phyloP scores from a whole-genome alignment of 257 asterid species.

The Ehretia macrophylla region DNA sequence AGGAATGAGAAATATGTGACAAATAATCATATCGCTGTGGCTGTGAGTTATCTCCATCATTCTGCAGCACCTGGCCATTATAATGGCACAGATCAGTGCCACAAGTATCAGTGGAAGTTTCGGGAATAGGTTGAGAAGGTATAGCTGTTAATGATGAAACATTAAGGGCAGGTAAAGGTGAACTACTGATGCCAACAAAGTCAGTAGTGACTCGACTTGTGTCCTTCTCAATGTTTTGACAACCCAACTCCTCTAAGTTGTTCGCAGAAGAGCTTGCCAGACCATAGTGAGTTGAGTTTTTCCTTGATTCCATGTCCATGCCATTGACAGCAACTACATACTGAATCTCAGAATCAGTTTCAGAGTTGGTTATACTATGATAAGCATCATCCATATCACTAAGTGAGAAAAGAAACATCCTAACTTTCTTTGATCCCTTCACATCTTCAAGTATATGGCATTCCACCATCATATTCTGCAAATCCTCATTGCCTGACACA shows the following conservation, averaged over 20 bases:
- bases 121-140: conserved; percentile 39
- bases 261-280: conserved; percentile 46
- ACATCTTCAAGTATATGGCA: conserved; percentile 51
- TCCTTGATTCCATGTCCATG: conserved; percentile 45
- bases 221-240: conserved; percentile 31
- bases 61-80: conserved; percentile 31
- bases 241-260: conserved; percentile 54
- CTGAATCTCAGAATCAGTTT: conserved; percentile 63
- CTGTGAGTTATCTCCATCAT: conserved; percentile 32
- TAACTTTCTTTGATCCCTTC: conserved; percentile 54
- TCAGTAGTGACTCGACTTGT: conserved; percentile 34
- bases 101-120: conserved; percentile 26
- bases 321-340: conserved; percentile 80
- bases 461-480: conserved; percentile 93
- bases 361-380: conserved; percentile 42
- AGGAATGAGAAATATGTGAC: conserved; percentile 25
- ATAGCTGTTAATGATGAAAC: conserved; percentile 29
- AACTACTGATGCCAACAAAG: conserved; percentile 32
- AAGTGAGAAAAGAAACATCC: conserved; percentile 71
- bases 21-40: conserved; percentile 30
- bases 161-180: conserved; percentile 36
- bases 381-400: conserved; percentile 65
- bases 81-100: conserved; percentile 32
- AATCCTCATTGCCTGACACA: conserved; percentile 78
- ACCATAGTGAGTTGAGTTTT: conserved; percentile 34